phyloP scores from a whole-genome alignment of 345 rosid genomes.

The Sonneratia alba region DNA sequence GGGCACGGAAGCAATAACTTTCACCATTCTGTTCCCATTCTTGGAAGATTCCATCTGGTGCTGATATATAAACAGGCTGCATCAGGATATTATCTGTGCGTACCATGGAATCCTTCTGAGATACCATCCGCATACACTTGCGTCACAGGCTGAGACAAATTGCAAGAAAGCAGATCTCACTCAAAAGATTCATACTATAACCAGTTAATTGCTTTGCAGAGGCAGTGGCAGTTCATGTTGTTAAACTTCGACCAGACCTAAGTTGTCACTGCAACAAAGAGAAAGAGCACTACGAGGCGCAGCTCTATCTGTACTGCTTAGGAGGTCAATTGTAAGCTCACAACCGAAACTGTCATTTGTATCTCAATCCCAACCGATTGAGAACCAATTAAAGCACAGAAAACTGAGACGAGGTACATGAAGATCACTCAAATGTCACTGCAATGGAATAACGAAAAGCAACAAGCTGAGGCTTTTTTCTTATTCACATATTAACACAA shows the following conservation, averaged over 20 bases:
- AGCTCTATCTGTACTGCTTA: not conserved
- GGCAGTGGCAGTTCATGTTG: not conserved
- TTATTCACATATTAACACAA: constrained; percentile 10
- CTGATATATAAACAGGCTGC: not conserved
- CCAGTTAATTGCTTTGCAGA: not conserved
- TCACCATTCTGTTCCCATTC: not conserved
- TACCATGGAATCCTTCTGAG: not conserved
- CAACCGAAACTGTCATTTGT: no score
- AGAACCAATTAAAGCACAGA: not conserved
- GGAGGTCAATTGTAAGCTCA: not conserved
- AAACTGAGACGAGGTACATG: not conserved
- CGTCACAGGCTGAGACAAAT: not conserved
- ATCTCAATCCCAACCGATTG: not conserved
- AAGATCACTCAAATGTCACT: not conserved
- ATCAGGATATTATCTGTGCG: not conserved
- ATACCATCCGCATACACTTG: not conserved
- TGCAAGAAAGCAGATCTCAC: not conserved
- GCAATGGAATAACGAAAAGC: not conserved
- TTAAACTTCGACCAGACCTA: not conserved
- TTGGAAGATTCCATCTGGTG: not conserved
- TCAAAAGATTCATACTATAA: not conserved
- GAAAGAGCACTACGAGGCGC: not conserved
- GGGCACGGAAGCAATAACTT: not conserved
- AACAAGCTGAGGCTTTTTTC: not conserved
- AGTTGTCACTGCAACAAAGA: not conserved